Conservation (phyloP, 257 asterid genomes). For the Gentiana dahurica region DNA sequence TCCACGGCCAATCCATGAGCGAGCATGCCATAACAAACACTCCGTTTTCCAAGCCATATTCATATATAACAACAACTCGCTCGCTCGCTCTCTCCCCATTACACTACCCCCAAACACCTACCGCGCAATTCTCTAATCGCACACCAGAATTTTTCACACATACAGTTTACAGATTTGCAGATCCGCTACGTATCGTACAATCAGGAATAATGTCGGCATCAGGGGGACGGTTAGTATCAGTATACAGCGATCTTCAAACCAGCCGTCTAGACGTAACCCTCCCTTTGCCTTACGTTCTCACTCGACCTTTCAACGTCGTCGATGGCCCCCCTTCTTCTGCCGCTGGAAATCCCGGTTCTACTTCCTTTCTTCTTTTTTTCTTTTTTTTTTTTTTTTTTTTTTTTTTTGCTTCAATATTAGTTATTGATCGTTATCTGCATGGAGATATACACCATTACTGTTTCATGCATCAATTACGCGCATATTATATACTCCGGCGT, state of each 20-base stretch:
- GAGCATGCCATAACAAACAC: no score
- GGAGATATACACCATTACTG: no score
- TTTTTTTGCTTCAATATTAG: neutral
- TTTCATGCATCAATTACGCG: no score
- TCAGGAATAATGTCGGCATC: slow-evolving; percentile 6
- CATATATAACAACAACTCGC: no score
- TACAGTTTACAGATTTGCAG: no score
- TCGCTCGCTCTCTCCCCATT: no score
- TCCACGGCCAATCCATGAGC: no score
- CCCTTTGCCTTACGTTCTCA: slow-evolving; percentile 74
- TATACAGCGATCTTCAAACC: slow-evolving; percentile 74
- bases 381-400: neutral
- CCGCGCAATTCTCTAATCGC: no score
- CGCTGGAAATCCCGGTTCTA: slow-evolving; percentile 78
- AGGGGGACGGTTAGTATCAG: slow-evolving; percentile 49
- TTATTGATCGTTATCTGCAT: neutral
- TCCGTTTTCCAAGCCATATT: no score
- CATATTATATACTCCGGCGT: no score
- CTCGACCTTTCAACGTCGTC: slow-evolving; percentile 48
- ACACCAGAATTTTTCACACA: no score
- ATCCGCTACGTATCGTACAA: neutral
- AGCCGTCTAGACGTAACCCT: slow-evolving; percentile 76
- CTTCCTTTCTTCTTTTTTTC: neutral
- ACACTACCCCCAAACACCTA: no score
- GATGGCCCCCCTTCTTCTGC: slow-evolving; percentile 83